Evolutionary conservation across 768 basidiomycete species (phyloP).

Genomic region (Chlorophyllum brunneum): DNA sequence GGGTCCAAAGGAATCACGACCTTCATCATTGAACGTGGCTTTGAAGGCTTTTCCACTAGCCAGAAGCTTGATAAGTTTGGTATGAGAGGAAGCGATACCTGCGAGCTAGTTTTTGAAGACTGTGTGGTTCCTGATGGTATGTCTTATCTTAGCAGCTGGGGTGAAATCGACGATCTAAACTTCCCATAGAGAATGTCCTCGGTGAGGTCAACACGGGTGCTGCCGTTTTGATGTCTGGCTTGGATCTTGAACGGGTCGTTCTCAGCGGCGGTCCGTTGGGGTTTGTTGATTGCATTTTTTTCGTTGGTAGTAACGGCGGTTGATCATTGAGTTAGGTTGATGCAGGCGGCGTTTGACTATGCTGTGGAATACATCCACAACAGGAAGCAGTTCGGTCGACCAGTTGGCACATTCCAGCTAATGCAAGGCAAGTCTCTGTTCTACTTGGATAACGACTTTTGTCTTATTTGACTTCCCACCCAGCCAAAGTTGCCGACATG

Average conservation of each 20-base stretch:
- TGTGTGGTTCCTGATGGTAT: constrained; percentile 86
- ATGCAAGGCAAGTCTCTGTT: constrained; percentile 74
- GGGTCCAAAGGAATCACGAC: constrained; percentile 89
- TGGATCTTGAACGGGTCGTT: constrained; percentile 90
- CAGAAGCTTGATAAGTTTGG: constrained; percentile 95
- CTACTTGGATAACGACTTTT: constrained; percentile 14
- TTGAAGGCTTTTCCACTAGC: constrained; percentile 82
- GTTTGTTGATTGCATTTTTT: constrained; percentile 32
- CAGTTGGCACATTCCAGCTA: constrained; percentile 87
- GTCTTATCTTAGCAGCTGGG: constrained; percentile 10
- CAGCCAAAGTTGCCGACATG: constrained; percentile 88
- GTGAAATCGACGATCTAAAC: constrained; percentile 12
- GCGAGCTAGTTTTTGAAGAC: constrained; percentile 88
- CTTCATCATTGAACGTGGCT: constrained; percentile 83
- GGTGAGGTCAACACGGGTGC: constrained; percentile 79
- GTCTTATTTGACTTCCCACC: constrained; percentile 4
- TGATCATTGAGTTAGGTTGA: constrained; percentile 48
- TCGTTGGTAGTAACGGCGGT: not conserved
- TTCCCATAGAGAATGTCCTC: constrained; percentile 71
- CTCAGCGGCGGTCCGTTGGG: constrained; percentile 91
- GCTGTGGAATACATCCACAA: constrained; percentile 91
- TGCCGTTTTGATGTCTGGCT: constrained; percentile 88
- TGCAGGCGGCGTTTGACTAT: constrained; percentile 91
- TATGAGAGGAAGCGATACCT: constrained; percentile 95
- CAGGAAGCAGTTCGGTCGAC: constrained; percentile 85